Evolutionary conservation across 257 asterid species (phyloP), one percentile per base, ranked within the genome.

Genomic region (Forsythia viridissima): DNA sequence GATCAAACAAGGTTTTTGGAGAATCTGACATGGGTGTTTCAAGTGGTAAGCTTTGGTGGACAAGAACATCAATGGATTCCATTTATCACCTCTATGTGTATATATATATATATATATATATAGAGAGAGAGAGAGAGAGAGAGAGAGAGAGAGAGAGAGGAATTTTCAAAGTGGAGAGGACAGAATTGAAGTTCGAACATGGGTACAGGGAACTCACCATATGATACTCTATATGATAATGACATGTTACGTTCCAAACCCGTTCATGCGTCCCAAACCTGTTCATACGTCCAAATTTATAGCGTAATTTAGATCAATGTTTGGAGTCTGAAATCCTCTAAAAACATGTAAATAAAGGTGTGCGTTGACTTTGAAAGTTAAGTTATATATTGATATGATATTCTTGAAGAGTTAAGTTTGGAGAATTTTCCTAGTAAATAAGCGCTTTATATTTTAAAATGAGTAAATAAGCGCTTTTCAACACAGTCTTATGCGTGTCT

Each of bases 1-100:
- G 84, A 80, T 89, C 94, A 39, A 79, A 71, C 76, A 66, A 68
- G 55, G 80, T 74, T 20, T 79, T 82, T 0, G 87, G 71, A n/a
- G 80, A 80, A 52, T 79, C 84, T 9, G 21, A 7, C 34, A 80
- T 73, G 4, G 75, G 77, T 34, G 38, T 43, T 72, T 80, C 12
- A 4, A 6, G 65, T 55, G 8, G 6, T 18, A 8, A n/a, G 66
- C 66, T 57, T 57, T 57, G 66, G 11, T 16, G 34, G 10, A 57
- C 34, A n/a, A n/a, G 16, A 63, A 12, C 18, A 63, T 63, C 70
- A 11, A 30, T 63, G 70, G 38, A 10, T 59, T 38, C 72, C 41
- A 66, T 11, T 46, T 76, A 4, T 1, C 15, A 13, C 2, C 37
- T 44, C 3, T 70, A 36, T 41, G 36, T 59, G 21, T 42, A 3